phyloP scores from a whole-genome alignment of 2,329 filamentous ascomycete genomes.

The Cladophialophora carrionii region DNA sequence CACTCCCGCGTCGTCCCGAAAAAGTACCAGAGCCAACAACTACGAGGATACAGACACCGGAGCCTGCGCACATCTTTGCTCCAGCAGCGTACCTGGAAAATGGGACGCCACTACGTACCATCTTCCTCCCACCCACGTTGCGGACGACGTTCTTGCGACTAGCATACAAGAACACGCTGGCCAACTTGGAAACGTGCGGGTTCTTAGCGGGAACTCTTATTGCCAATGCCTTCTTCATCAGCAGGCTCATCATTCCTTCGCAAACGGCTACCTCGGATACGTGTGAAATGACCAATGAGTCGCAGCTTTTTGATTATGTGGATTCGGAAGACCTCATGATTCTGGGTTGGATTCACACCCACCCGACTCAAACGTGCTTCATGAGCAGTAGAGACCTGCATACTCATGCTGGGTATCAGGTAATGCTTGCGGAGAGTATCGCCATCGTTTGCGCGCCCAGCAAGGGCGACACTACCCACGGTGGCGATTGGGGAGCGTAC shows the following conservation, averaged over 20 bases:
- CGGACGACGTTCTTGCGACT: conserved; percentile 73
- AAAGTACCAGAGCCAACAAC: conserved; percentile 23
- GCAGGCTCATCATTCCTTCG: conserved; percentile 83
- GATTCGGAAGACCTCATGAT: conserved; percentile 75
- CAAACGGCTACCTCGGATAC: conserved; percentile 90
- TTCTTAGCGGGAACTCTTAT: conserved; percentile 89
- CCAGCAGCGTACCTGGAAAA: conserved; percentile 89
- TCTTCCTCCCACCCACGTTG: conserved; percentile 80
- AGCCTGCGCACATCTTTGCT: conserved; percentile 72
- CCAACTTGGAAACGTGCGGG: conserved; percentile 90
- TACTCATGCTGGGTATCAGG: conserved; percentile 90
- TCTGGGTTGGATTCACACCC: conserved; percentile 96
- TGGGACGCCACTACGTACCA: conserved; percentile 78
- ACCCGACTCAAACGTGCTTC: conserved; percentile 95
- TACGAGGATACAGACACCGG: conserved; percentile 38
- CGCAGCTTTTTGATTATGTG: conserved; percentile 84
- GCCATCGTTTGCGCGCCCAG: conserved; percentile 94
- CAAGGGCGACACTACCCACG: conserved; percentile 50
- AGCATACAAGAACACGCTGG: conserved; percentile 74
- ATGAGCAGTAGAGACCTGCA: conserved; percentile 94
- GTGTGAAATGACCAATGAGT: conserved; percentile 89
- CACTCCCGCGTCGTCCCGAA: conserved; percentile 39
- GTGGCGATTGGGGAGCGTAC: conserved; percentile 80
- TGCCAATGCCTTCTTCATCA: conserved; percentile 91
- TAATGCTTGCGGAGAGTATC: conserved; percentile 94